These are phyloP conservation scores for Porcisia hertigi DNA, from an alignment of 208 protist genomes.

Conservation along the genomic window DNA sequence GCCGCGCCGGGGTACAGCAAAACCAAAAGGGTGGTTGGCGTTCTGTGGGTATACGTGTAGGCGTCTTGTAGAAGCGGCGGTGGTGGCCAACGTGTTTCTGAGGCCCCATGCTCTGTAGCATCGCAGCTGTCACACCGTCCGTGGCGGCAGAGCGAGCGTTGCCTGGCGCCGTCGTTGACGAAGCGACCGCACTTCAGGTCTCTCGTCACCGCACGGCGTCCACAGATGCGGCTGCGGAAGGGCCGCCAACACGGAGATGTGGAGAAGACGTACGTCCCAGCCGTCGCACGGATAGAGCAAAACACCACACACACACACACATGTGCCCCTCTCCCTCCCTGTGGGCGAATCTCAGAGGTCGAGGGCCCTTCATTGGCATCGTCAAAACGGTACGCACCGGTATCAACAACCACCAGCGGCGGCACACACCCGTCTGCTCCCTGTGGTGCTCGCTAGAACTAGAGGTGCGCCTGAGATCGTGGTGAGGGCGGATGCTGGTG, in stretches of 20 bases:
- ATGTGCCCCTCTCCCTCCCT: too few relatives aligned
- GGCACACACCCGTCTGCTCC: neutral
- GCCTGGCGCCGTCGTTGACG: neutral
- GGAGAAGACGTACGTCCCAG: neutral
- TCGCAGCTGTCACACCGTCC: neutral
- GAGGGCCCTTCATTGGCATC: neutral
- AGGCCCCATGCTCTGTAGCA: neutral
- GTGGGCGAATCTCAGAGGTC: neutral
- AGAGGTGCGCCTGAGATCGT: neutral
- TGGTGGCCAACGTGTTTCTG: neutral
- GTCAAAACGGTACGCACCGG: neutral
- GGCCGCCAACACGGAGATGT: neutral
- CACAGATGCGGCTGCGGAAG: neutral
- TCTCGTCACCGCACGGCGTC: neutral
- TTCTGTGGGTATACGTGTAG: slow-evolving; percentile 19
- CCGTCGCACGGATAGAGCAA: neutral
- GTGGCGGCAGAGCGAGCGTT: neutral
- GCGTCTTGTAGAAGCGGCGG: neutral
- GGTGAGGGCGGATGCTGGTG: neutral
- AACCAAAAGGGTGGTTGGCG: slow-evolving; percentile 19
- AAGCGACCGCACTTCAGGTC: neutral
- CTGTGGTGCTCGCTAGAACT: neutral
- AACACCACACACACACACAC: too few relatives aligned
- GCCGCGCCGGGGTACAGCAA: slow-evolving; percentile 21
- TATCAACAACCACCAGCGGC: neutral